Percentiles rank a stretch among this genome's conserved stretches.
Conservation (phyloP, 164 flowering plant species). For the Akebia trifoliata region DNA sequence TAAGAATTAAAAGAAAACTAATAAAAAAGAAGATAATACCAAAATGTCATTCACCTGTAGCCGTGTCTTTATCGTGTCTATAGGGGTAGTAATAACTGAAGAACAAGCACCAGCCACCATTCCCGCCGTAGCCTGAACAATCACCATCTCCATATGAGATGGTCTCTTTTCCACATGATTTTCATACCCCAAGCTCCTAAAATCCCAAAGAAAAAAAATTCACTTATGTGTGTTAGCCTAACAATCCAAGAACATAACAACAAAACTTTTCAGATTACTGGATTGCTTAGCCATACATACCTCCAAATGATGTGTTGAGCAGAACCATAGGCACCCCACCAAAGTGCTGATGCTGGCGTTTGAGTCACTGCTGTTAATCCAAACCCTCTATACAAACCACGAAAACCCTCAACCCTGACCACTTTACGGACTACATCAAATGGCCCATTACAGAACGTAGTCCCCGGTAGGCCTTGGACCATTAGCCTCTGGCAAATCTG, state of each 20-base stretch:
- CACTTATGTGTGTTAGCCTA: neutral
- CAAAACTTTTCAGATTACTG: neutral
- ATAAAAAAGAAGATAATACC: neutral
- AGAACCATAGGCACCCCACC: conserved; percentile 86
- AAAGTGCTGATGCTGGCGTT: conserved; percentile 79
- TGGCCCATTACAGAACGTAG: conserved; percentile 47
- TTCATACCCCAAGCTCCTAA: conserved; percentile 59
- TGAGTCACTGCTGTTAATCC: conserved; percentile 63
- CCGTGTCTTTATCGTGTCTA: conserved; percentile 86
- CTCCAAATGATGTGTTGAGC: conserved; percentile 77
- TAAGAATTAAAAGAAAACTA: neutral
- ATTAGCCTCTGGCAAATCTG: conserved; percentile 77
- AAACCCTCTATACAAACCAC: conserved; percentile 83
- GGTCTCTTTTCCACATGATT: conserved; percentile 50
- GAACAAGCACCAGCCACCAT: conserved; percentile 76
- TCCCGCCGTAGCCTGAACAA: conserved; percentile 80
- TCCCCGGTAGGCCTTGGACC: conserved; percentile 87
- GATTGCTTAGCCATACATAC: conserved; percentile 18
- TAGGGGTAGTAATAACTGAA: conserved; percentile 73
- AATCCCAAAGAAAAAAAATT: neutral
- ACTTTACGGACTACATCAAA: conserved; percentile 56
- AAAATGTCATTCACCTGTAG: conserved; percentile 80
- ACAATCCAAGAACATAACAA: neutral
- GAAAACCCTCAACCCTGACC: conserved; percentile 58
- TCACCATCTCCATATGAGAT: conserved; percentile 62